Conservation (phyloP, 2,329 filamentous ascomycete species). For the Xylaria polymorpha region DNA sequence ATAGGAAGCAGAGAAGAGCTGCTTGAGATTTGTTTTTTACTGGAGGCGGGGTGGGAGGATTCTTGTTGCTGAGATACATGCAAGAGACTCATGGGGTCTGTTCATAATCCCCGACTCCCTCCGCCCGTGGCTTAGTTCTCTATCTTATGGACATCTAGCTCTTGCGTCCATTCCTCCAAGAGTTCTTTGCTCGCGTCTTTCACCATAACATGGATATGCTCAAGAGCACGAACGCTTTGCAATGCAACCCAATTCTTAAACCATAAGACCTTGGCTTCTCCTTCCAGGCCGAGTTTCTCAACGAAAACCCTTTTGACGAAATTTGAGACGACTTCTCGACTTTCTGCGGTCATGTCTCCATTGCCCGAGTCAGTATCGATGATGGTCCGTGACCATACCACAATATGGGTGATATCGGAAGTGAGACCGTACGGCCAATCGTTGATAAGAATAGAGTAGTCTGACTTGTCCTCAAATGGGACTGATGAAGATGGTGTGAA, state of each 20-base stretch:
- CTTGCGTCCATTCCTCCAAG: slow-evolving; percentile 65
- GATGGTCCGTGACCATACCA: slow-evolving; percentile 89
- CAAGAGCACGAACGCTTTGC: slow-evolving; percentile 87
- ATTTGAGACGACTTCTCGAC: slow-evolving; percentile 70
- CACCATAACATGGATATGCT: slow-evolving; percentile 87
- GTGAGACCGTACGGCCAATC: slow-evolving; percentile 93
- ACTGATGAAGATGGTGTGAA: slow-evolving; percentile 63
- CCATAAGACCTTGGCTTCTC: slow-evolving; percentile 74
- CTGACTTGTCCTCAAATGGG: slow-evolving; percentile 65
- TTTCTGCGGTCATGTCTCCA: slow-evolving; percentile 78
- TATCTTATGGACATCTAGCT: slow-evolving; percentile 55
- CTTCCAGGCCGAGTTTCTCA: slow-evolving; percentile 62
- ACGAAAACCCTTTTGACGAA: slow-evolving; percentile 80
- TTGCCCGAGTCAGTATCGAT: slow-evolving; percentile 77
- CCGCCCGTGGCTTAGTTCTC: slow-evolving; percentile 24
- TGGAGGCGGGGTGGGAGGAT: background rate
- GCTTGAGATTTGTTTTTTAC: slow-evolving; percentile 52
- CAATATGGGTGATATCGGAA: slow-evolving; percentile 77
- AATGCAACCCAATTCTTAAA: slow-evolving; percentile 94
- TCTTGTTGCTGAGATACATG: background rate
- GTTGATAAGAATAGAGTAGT: slow-evolving; percentile 81
- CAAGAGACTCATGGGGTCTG: slow-evolving; percentile 1
- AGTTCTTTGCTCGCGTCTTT: slow-evolving; percentile 63
- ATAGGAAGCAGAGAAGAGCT: slow-evolving; percentile 66
- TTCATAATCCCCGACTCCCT: background rate